phyloP scores from a whole-genome alignment of 306 rosid genomes.

The Cercis canadensis region DNA sequence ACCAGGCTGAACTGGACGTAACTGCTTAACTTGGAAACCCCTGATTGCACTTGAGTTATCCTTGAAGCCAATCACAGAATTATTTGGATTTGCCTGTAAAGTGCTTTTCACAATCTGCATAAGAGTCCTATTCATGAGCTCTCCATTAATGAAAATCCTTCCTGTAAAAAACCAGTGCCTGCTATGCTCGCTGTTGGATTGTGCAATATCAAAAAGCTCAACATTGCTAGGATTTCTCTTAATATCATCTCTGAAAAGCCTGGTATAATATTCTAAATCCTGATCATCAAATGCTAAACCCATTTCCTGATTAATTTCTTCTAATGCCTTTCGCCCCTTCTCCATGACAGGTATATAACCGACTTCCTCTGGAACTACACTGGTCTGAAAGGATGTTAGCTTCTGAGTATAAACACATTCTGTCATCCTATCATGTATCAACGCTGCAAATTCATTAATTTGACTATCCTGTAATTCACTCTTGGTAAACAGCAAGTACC shows the following conservation, averaged over 20 bases:
- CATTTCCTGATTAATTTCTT: slow-evolving; percentile 82
- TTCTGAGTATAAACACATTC: slow-evolving; percentile 75
- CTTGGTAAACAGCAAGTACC: slow-evolving; percentile 67
- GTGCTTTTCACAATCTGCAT: slow-evolving; percentile 97
- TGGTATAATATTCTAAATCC: slow-evolving; percentile 78
- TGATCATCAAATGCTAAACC: slow-evolving; percentile 95
- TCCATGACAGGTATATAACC: slow-evolving; percentile 75
- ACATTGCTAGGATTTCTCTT: slow-evolving; percentile 84
- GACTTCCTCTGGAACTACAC: slow-evolving; percentile 69
- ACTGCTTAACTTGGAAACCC: slow-evolving; percentile 72
- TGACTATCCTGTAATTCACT: slow-evolving; percentile 58
- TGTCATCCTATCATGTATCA: slow-evolving; percentile 92
- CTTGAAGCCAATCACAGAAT: slow-evolving; percentile 90
- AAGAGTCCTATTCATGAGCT: slow-evolving; percentile 68
- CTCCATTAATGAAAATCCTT: slow-evolving; percentile 73
- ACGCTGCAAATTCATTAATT: slow-evolving; percentile 68
- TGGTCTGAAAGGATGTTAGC: slow-evolving; percentile 70
- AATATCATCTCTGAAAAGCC: slow-evolving; percentile 80
- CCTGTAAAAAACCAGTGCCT: slow-evolving; percentile 97
- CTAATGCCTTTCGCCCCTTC: slow-evolving; percentile 79
- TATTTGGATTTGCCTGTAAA: slow-evolving; percentile 75
- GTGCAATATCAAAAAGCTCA: slow-evolving; percentile 91
- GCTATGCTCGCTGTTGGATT: slow-evolving; percentile 91
- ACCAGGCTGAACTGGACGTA: slow-evolving; percentile 78
- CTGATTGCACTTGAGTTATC: slow-evolving; percentile 94